Percentiles rank a stretch among this genome's conserved stretches.
Evolutionary conservation across 1,139 yeast genomes (phyloP).

Genomic region (Ogataea hybrid): DNA sequence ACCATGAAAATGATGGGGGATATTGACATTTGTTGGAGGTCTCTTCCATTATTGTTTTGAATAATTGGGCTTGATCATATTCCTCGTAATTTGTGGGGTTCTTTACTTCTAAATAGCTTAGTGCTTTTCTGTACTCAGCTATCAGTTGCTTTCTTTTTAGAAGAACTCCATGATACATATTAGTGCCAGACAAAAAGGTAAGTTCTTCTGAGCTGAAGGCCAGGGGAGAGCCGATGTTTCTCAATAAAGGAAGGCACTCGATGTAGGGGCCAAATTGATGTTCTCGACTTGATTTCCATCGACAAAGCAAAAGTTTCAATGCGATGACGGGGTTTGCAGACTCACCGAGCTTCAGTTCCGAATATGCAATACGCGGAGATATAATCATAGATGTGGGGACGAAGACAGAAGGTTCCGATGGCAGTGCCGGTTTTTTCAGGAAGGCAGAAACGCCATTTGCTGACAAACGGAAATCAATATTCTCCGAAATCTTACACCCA

Average conservation of each 20-base stretch:
- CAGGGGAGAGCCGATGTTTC: conserved; percentile 57
- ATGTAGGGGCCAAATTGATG: conserved; percentile 47
- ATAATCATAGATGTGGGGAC: neutral
- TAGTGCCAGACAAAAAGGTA: conserved; percentile 57
- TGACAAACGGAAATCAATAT: neutral
- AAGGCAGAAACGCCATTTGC: neutral
- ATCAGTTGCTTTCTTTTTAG: conserved; percentile 11
- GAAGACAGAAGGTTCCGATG: neutral
- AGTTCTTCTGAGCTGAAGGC: conserved; percentile 55
- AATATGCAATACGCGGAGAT: neutral
- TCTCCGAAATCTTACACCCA: neutral
- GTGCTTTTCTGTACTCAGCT: conserved; percentile 15
- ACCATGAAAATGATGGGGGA: conserved; percentile 45
- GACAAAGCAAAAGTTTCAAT: conserved; percentile 23
- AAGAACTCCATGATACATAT: conserved; percentile 30
- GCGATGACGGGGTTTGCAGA: conserved; percentile 11
- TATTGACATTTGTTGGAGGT: conserved; percentile 22
- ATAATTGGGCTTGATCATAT: conserved; percentile 1
- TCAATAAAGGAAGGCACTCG: conserved; percentile 50
- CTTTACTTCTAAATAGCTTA: neutral
- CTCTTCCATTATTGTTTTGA: conserved; percentile 10
- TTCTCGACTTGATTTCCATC: conserved; percentile 2
- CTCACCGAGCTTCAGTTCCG: conserved; percentile 1
- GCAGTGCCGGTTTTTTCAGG: neutral
- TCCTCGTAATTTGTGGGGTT: conserved; percentile 2